Conservation (phyloP, 768 basidiomycete species). For the Obba rivulosa region DNA sequence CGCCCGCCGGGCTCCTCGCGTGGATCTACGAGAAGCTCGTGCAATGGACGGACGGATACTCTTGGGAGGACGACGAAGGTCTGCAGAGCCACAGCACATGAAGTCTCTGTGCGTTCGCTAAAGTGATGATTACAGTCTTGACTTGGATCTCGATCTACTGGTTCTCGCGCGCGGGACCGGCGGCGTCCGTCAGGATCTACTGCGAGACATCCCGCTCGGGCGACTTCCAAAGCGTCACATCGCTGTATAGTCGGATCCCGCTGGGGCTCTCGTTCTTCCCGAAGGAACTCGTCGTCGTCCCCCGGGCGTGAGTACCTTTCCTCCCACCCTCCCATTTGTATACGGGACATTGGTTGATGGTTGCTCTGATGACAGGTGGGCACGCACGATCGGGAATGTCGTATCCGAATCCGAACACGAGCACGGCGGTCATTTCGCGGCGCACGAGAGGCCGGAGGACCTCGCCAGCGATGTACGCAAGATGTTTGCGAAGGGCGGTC, state of each 20-base stretch:
- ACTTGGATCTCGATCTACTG: constrained; percentile 34
- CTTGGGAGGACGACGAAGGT: constrained; percentile 57
- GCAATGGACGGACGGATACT: constrained; percentile 39
- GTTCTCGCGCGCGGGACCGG: constrained; percentile 30
- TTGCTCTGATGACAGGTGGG: constrained; percentile 17
- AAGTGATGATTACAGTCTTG: constrained; percentile 24
- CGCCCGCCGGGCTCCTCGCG: constrained; percentile 44
- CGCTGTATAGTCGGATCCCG: constrained; percentile 15
- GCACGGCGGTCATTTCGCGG: constrained; percentile 24
- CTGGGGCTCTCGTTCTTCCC: constrained; percentile 28
- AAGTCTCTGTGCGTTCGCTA: not conserved
- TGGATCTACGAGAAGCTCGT: constrained; percentile 34
- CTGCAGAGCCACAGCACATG: not conserved
- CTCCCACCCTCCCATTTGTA: not conserved
- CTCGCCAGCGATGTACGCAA: constrained; percentile 19
- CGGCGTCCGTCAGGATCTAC: constrained; percentile 26
- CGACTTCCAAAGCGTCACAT: not conserved
- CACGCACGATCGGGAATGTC: constrained; percentile 15
- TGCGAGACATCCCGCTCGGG: constrained; percentile 18
- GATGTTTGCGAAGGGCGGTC: constrained; percentile 24
- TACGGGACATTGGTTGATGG: too few relatives aligned
- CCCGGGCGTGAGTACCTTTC: constrained; percentile 16
- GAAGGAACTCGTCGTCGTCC: constrained; percentile 15
- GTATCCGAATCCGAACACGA: constrained; percentile 21
- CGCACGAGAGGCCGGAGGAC: constrained; percentile 19